Conservation (phyloP, 306 rosid species). For the Corylus heterophylla region DNA sequence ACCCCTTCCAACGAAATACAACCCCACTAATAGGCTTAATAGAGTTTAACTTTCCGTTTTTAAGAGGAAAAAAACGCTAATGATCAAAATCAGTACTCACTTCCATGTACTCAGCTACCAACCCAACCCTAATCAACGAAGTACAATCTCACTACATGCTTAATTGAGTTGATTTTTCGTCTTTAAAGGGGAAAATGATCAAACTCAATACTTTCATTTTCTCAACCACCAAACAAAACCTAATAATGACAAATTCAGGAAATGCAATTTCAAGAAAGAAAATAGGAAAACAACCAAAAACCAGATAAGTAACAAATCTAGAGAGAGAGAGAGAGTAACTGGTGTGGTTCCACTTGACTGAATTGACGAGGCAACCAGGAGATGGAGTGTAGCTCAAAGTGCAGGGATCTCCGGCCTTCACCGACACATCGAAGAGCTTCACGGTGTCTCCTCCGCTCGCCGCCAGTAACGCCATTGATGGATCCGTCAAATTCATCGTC, state of each 20-base stretch:
- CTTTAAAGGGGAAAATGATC: too few species aligned
- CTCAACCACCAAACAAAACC: too few species aligned
- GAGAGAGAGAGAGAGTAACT: slow-evolving; percentile 50
- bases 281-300: neutral
- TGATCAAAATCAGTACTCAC: neutral
- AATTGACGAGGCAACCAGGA: slow-evolving; percentile 75
- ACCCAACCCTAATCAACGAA: neutral
- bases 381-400: slow-evolving; percentile 83
- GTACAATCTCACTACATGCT: too few species aligned
- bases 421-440: slow-evolving; percentile 86
- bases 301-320: neutral
- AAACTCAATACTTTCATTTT: too few species aligned
- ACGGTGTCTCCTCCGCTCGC: slow-evolving; percentile 93
- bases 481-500: slow-evolving; percentile 54
- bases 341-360: slow-evolving; percentile 96
- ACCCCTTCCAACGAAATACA: neutral
- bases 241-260: neutral
- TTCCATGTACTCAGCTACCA: neutral
- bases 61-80: neutral
- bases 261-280: neutral
- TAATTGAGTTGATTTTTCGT: too few species aligned
- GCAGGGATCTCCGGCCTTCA: slow-evolving; percentile 84
- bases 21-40: too few species aligned
- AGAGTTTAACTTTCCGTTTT: neutral
- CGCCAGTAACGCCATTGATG: slow-evolving; percentile 74